phyloP scores from a whole-genome alignment of 352 stramenopile genomes.

The Pythium dissimile region DNA sequence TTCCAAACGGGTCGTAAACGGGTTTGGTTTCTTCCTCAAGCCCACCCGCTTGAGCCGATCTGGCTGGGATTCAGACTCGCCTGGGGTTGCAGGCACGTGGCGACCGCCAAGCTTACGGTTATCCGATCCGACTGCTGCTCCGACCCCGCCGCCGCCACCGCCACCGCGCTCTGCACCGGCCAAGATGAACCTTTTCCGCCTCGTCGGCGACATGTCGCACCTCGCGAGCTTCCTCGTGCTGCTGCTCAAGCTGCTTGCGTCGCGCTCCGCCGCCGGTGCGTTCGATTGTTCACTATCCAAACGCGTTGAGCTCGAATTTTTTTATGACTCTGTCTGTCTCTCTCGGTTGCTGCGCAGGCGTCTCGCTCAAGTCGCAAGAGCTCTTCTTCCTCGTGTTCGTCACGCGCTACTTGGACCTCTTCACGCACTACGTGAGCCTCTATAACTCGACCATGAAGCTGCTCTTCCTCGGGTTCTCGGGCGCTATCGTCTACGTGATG shows the following conservation, averaged over 20 bases:
- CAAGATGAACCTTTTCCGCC: constrained; percentile 96
- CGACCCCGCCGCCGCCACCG: not conserved
- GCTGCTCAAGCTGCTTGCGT: constrained; percentile 93
- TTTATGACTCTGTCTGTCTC: not conserved
- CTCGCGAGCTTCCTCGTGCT: constrained; percentile 98
- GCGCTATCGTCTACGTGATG: constrained; percentile 98
- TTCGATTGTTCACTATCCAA: too few relatives aligned
- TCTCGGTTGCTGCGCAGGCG: constrained; percentile 56
- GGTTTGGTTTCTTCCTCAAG: not conserved
- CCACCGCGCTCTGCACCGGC: not conserved
- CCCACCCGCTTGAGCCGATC: constrained; percentile 15
- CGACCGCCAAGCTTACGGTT: constrained; percentile 11
- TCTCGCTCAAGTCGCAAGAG: constrained; percentile 99
- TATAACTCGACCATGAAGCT: constrained; percentile 99
- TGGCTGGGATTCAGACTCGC: constrained; percentile 4
- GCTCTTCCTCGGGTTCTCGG: constrained; percentile 96
- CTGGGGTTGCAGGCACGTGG: constrained; percentile 15
- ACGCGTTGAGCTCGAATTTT: too few relatives aligned
- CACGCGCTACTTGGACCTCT: constrained; percentile 98
- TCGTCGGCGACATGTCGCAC: constrained; percentile 98
- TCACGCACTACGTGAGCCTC: constrained; percentile 92
- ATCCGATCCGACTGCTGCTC: not conserved
- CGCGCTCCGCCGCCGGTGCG: constrained; percentile 71
- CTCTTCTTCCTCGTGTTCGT: constrained; percentile 99
- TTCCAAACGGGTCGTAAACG: constrained; percentile 3